Conservation (phyloP, 2,329 filamentous ascomycete genomes). For the Penicillium sp. region DNA sequence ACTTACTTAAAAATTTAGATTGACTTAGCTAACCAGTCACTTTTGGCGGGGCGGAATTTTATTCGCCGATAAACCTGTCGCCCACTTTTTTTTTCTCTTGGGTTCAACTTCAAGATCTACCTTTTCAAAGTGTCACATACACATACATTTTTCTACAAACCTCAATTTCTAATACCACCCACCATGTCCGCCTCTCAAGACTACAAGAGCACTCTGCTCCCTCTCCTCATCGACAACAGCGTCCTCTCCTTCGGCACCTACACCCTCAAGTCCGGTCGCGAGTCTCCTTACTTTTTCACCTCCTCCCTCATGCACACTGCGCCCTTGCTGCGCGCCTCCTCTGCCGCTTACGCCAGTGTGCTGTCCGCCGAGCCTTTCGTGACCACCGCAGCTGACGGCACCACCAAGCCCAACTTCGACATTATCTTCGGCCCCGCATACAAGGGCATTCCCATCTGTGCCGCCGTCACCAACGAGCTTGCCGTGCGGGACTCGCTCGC, state of each 20-base stretch:
- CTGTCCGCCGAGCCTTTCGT: constrained; percentile 51
- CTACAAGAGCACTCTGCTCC: constrained; percentile 42
- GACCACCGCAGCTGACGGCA: constrained; percentile 34
- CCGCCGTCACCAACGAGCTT: constrained; percentile 74
- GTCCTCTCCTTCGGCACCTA: constrained; percentile 46
- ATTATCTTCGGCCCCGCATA: constrained; percentile 93
- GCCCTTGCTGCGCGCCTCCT: constrained; percentile 73
- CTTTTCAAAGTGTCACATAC: neutral
- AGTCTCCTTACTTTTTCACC: constrained; percentile 97
- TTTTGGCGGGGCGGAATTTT: neutral
- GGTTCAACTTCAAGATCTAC: neutral
- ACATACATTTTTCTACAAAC: neutral
- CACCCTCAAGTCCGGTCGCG: constrained; percentile 88
- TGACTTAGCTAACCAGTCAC: neutral
- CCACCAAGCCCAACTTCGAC: constrained; percentile 63
- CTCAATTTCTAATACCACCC: neutral
- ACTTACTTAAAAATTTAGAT: constrained; percentile 6
- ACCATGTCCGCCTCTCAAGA: constrained; percentile 33
- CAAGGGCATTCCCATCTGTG: constrained; percentile 92
- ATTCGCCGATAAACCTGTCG: neutral
- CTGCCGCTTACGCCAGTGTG: constrained; percentile 74
- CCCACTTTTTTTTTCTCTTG: neutral
- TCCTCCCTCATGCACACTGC: constrained; percentile 86
- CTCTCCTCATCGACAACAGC: constrained; percentile 40
- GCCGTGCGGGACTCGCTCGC: constrained; percentile 60